These are phyloP conservation scores for Penicillium macrosclerotiorum DNA, from an alignment of 495 filamentous ascomycete species.

Conservation along the genomic window DNA sequence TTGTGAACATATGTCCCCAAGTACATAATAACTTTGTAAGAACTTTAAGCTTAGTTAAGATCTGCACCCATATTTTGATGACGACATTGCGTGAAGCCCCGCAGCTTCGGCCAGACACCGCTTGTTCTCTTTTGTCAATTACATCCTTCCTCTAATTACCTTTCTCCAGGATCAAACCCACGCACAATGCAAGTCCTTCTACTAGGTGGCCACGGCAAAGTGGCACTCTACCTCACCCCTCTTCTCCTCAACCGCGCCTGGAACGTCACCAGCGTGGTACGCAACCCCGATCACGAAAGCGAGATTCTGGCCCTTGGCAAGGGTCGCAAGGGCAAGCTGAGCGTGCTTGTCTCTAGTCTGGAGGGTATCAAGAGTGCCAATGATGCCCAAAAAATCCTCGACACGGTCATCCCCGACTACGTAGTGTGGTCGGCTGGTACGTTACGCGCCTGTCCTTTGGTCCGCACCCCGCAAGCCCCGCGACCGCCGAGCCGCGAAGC, in stretches of 20 bases:
- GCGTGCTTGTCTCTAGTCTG: slow-evolving; percentile 64
- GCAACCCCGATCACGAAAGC: slow-evolving; percentile 61
- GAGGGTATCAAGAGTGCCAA: slow-evolving; percentile 64
- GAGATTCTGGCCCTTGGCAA: slow-evolving; percentile 60
- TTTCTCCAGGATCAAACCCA: background rate
- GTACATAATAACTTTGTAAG: too few relatives aligned
- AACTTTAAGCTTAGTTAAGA: background rate
- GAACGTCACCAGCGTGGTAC: slow-evolving; percentile 75
- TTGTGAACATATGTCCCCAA: too few relatives aligned
- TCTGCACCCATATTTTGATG: background rate
- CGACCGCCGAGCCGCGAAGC: background rate
- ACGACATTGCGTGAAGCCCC: background rate
- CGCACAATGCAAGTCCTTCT: slow-evolving; percentile 60
- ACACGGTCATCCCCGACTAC: slow-evolving; percentile 61
- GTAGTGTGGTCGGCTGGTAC: slow-evolving; percentile 78
- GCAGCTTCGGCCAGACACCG: background rate
- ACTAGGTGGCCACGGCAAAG: slow-evolving; percentile 79
- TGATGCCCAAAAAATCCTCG: slow-evolving; percentile 61
- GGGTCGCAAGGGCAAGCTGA: slow-evolving; percentile 50
- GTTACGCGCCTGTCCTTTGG: slow-evolving; percentile 11
- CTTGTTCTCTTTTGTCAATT: background rate
- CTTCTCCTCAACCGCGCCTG: slow-evolving; percentile 69
- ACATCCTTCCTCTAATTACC: background rate
- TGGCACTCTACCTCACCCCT: slow-evolving; percentile 74
- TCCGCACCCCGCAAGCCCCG: slow-evolving; percentile 4